Evolutionary conservation across 305 asterid genomes (phyloP), one percentile per base, ranked within the genome.

Genomic region (Rubia occidens): DNA sequence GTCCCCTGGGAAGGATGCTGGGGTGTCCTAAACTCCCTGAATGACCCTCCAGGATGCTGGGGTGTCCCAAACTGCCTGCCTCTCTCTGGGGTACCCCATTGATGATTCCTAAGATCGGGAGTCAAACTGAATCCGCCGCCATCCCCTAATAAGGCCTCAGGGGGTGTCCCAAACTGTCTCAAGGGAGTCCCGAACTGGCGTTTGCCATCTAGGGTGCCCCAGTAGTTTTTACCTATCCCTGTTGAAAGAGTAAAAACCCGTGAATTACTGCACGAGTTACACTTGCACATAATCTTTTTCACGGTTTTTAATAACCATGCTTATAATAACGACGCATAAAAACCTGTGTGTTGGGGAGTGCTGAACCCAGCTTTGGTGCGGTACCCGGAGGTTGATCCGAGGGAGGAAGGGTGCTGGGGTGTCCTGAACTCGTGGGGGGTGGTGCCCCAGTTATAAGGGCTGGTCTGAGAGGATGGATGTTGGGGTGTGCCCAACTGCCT

Each of bases 401-500:
- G 24, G 7, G 56, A 5, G 26, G 82, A 73, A 54, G 93, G 91
- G 75, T 88, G 95, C 42, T 89, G 93, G 0, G 96, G 96, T 14
- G 96, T 87, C 75, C 89, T 77, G 64, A 89, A 87, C 53, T 83
- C 20, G 7, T 35, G 63, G 14, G 63, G 51, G 56, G 37, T 89
- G 17, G 10, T 40, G 14, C 86, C 91, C 96, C 96, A 86, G 11
- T 80, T 17, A 15, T 20, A 51, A 51, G 58, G 80, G 78, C 82
- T 83, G 17, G 75, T 81, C 26, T 90, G 84, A 2, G 68, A 53
- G 15, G 83, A 74, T 60, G 95, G 91, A 73, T 88, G 93, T 32
- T 87, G 93, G 1, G 96, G 96, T 14, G 96, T 89, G 74, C 92
- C 76, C 61, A 89, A 86, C 59, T 85, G 69, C 77, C 49, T 29